Evolutionary conservation across 169 alveolate genomes (phyloP).

Genomic region (Babesia caballi): DNA sequence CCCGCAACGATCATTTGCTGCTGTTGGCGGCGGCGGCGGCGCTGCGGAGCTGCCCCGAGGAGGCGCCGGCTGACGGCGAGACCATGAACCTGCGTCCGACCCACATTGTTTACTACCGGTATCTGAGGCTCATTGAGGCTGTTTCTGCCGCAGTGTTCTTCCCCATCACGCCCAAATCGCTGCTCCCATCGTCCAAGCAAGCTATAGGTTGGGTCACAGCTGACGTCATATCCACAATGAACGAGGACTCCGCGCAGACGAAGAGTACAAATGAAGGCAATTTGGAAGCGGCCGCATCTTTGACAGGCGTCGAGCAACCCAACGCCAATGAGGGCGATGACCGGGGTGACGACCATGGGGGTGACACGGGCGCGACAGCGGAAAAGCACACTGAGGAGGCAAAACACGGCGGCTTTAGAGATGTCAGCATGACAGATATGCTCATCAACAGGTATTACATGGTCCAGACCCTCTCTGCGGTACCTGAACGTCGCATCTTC

Average conservation of each 20-base stretch:
- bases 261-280: too few species aligned
- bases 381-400: background rate
- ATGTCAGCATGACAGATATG: background rate
- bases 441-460: background rate
- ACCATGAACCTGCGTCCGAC: background rate
- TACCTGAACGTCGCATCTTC: background rate
- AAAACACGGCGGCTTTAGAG: background rate
- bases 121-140: background rate
- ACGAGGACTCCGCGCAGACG: too few species aligned
- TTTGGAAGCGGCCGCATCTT: too few species aligned
- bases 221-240: background rate
- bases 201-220: background rate
- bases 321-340: too few species aligned
- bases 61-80: background rate
- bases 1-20: background rate
- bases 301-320: too few species aligned
- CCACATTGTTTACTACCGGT: constrained; percentile 4
- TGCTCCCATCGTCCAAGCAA: background rate
- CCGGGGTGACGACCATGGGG: background rate
- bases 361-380: background rate
- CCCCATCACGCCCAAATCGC: background rate
- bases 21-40: constrained; percentile 13
- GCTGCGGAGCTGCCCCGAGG: background rate
- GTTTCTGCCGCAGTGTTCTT: background rate
- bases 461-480: background rate